These are phyloP conservation scores for Pilatotrama ljubarskyi DNA, from an alignment of 768 basidiomycete species.

Conservation along the genomic window DNA sequence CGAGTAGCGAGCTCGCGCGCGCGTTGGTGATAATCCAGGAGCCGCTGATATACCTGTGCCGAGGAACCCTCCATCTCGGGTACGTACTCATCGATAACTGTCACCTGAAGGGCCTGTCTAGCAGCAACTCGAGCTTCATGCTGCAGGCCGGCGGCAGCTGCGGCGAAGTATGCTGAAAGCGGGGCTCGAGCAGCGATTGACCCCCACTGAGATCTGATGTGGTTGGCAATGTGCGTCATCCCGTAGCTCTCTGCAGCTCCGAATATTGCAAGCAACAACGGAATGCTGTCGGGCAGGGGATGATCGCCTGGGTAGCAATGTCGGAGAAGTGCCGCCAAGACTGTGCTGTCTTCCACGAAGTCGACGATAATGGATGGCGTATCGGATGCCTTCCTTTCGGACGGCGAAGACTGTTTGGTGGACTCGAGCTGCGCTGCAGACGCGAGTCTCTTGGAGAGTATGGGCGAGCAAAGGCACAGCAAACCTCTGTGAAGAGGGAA, in stretches of 20 bases:
- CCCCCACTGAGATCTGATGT: background rate
- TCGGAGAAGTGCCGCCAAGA: background rate
- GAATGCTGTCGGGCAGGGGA: background rate
- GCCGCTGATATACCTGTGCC: conserved; percentile 8
- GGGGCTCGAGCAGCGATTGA: background rate
- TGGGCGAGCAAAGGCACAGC: conserved; percentile 35
- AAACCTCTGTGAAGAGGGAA: conserved; percentile 38
- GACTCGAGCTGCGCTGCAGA: background rate
- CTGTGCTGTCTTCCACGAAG: conserved; percentile 1
- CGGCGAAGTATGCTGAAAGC: conserved; percentile 4
- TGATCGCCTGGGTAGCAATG: background rate
- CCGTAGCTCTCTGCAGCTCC: conserved; percentile 4
- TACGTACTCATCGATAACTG: background rate
- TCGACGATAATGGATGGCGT: background rate
- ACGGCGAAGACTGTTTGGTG: background rate
- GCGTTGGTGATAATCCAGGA: conserved; percentile 5
- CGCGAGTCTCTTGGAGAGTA: conserved; percentile 23
- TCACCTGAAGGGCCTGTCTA: background rate
- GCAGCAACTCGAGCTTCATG: conserved; percentile 6
- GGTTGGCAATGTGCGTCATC: background rate
- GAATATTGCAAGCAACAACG: background rate
- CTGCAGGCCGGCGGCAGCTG: background rate
- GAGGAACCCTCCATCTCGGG: conserved; percentile 5
- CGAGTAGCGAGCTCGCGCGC: background rate
- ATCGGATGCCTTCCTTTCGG: background rate